These are phyloP conservation scores for Cryptococcus sp. DNA, from an alignment of 1,284 basidiomycete species.

Conservation along the genomic window DNA sequence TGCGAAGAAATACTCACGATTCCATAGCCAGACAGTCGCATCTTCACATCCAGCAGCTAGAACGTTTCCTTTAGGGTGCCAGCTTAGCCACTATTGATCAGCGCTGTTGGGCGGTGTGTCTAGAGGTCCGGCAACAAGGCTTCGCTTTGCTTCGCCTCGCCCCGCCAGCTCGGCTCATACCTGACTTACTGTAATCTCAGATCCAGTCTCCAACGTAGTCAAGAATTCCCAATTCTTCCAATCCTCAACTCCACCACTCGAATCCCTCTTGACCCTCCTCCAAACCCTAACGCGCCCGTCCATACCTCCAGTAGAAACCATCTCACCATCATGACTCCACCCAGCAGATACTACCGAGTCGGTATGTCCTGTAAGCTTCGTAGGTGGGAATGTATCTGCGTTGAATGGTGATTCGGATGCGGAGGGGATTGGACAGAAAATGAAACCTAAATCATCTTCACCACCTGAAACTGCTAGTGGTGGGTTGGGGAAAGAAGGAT, in stretches of 20 bases:
- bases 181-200: conserved; percentile 80
- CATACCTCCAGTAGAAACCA: conserved; percentile 95
- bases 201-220: conserved; percentile 84
- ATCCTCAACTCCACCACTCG: conserved; percentile 52
- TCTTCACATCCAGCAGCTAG: conserved; percentile 90
- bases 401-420: conserved; percentile 19
- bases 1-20: conserved; percentile 55
- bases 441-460: conserved; percentile 90
- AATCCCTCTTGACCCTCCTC: conserved; percentile 58
- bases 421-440: conserved; percentile 57
- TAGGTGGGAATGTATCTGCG: conserved; percentile 70
- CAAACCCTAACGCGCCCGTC: conserved; percentile 91
- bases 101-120: neutral
- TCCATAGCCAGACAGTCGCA: conserved; percentile 97
- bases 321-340: conserved; percentile 83
- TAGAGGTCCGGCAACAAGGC: neutral
- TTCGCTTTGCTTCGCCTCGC: too few relatives aligned
- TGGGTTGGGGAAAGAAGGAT: conserved; percentile 66
- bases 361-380: conserved; percentile 81
- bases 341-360: conserved; percentile 80
- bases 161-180: neutral
- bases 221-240: conserved; percentile 86
- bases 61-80: conserved; percentile 92
- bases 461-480: conserved; percentile 86
- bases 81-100: conserved; percentile 75